Base-by-base conservation (phyloP, 805 yeast species). In the Naumovozyma dairenensis region DNA sequence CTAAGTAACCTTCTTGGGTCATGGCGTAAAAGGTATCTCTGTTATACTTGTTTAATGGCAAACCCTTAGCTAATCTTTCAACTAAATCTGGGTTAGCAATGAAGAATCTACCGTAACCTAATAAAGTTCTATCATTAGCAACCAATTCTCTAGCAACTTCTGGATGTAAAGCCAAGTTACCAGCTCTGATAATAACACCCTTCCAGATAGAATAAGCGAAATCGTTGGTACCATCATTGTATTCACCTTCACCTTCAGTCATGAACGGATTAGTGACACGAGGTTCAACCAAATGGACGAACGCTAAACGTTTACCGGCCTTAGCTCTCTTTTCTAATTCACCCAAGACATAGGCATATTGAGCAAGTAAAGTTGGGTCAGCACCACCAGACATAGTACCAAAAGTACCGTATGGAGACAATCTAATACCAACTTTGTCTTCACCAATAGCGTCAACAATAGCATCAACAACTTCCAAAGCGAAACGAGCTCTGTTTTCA, bases 1-100 rank as follows among this genome's bases (percentile, higher is more conserved):
- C 72, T 2, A 51, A 48, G 49, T 66, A 69, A n/a, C 73, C 73
- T 33, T 50, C 41, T 4, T 53, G 55, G 10, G 48, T 41, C 25
- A 46, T 36, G 18, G 42, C 35, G 46, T 72, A 75, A 54, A 74
- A 74, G 5, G 69, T 63, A 14, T 43, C 39, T 50, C 79, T 62
- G 46, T 72, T 61, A 46, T 72, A 74, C 20, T 52, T 43, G 37
- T 58, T 60, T 40, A 72, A 49, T 27, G 63, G 61, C 25, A 51
- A 34, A 18, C 65, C 65, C 21, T 66, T 51, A 38, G 59, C 50
- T 27, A 74, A 39, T 37, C 74, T 57, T 7, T 52, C 43, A 10
- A 62, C 65, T 21, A 74, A 48, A 44, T 74, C 80, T 3, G 80
- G 78, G 55, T 74, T 74, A 17, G 76, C 52, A 32, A 69, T 65